Conservation (phyloP, 1,139 yeast genomes). For the Yamadazyma sp. region DNA sequence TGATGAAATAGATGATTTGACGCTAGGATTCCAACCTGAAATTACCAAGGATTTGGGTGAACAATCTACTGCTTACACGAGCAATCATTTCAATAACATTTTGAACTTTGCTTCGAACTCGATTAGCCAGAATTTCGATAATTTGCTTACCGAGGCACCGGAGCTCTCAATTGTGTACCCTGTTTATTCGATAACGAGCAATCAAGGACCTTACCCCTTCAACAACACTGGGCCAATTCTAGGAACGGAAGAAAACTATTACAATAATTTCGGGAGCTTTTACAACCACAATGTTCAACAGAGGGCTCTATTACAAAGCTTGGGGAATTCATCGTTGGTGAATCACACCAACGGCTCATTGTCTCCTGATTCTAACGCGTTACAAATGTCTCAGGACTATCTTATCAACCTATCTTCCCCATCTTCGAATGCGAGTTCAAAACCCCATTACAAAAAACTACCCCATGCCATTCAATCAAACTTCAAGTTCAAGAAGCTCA, state of each 20-base stretch:
- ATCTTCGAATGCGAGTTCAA: conserved; percentile 2
- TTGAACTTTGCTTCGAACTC: conserved; percentile 18
- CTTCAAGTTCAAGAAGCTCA: conserved; percentile 16
- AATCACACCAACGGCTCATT: background rate
- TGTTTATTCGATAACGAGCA: conserved; percentile 30
- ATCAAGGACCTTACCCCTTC: conserved; percentile 7
- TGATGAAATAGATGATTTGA: conserved; percentile 17
- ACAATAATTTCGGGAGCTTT: too few relatives aligned
- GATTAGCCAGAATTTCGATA: conserved; percentile 31
- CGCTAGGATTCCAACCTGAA: conserved; percentile 14
- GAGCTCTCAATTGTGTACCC: conserved; percentile 37
- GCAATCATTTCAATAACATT: conserved; percentile 18
- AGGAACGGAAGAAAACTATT: too few relatives aligned
- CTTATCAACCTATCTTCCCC: conserved; percentile 7
- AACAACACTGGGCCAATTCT: background rate
- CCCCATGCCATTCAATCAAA: conserved; percentile 19
- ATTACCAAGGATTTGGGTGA: background rate
- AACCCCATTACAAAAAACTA: conserved; percentile 7
- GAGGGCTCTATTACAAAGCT: conserved; percentile 13
- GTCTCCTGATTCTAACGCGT: background rate
- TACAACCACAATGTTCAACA: conserved; percentile 9
- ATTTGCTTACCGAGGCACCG: conserved; percentile 22
- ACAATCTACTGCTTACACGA: conserved; percentile 6
- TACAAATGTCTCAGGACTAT: background rate
- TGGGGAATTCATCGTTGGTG: conserved; percentile 2